Percentiles rank a stretch among this genome's conserved stretches.
Evolutionary conservation across 2,329 filamentous ascomycete genomes (phyloP).

Genomic region (Drechslera avenae): DNA sequence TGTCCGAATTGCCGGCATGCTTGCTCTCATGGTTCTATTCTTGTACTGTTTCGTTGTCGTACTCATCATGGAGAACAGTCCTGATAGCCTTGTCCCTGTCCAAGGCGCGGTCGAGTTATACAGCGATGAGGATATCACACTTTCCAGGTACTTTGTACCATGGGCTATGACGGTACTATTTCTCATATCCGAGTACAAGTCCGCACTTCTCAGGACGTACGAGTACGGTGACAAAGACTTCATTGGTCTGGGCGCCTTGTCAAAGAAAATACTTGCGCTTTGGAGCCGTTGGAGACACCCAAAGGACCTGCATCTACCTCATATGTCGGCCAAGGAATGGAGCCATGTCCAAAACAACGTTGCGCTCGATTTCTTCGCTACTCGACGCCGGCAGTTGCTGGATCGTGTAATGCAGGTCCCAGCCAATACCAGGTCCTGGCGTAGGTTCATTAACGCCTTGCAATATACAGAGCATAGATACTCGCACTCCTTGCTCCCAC

Average conservation of each 20-base stretch:
- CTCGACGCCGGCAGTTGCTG: neutral
- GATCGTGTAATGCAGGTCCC: neutral
- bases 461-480: conserved; percentile 7
- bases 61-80: neutral
- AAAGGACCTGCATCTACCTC: neutral
- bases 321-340: neutral
- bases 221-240: neutral
- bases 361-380: neutral
- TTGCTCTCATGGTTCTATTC: conserved; percentile 7
- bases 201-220: neutral
- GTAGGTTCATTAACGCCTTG: neutral
- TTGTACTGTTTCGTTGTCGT: neutral
- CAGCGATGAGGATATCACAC: neutral
- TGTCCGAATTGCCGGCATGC: conserved; percentile 15
- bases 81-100: neutral
- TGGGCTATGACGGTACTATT: conserved; percentile 5
- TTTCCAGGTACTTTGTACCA: neutral
- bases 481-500: conserved; percentile 15
- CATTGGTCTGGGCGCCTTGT: neutral
- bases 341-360: neutral
- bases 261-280: neutral
- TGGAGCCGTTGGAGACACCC: neutral
- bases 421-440: neutral
- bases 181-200: conserved; percentile 2
- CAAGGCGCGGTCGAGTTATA: neutral